A percentile compares a stretch with the other conserved stretches of the same genome.
Conservation (phyloP, 202 grass and related monocot genomes). For the Bolboschoenoplectus hybrid region DNA sequence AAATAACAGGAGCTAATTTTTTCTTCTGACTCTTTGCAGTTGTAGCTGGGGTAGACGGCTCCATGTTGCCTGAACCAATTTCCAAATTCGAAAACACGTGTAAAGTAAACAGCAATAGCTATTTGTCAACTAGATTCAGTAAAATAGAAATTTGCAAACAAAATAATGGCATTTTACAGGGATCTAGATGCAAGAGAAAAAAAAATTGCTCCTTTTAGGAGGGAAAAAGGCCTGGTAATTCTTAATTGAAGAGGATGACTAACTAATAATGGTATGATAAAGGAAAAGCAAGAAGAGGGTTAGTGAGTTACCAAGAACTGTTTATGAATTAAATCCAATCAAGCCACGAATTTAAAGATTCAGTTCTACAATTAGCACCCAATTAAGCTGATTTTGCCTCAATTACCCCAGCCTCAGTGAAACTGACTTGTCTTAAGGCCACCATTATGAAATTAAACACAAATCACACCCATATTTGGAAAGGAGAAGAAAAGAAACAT, state of each 20-base stretch:
- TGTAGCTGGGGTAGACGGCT: conserved; percentile 38
- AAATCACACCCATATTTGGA: not conserved
- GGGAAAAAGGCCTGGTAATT: not conserved
- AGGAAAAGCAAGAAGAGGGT: not conserved
- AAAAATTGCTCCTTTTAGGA: not conserved
- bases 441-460: conserved; percentile 6
- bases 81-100: not conserved
- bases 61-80: conserved; percentile 50
- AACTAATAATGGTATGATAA: not conserved
- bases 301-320: not conserved
- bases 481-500: conserved; percentile 36
- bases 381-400: not conserved
- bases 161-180: not conserved
- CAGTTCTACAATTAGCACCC: conserved; percentile 7
- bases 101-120: not conserved
- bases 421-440: not conserved
- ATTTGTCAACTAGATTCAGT: not conserved
- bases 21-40: conserved; percentile 56
- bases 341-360: conserved; percentile 4
- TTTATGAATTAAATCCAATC: conserved; percentile 12
- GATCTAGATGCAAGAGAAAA: not conserved
- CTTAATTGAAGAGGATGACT: not conserved
- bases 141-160: not conserved
- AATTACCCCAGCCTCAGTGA: not conserved
- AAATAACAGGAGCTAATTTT: conserved; percentile 62